A percentile compares a stretch with the other conserved stretches of the same genome.
These are phyloP conservation scores for Ophiocordyceps australis DNA, from an alignment of 2,329 filamentous ascomycete genomes.

Conservation along the genomic window DNA sequence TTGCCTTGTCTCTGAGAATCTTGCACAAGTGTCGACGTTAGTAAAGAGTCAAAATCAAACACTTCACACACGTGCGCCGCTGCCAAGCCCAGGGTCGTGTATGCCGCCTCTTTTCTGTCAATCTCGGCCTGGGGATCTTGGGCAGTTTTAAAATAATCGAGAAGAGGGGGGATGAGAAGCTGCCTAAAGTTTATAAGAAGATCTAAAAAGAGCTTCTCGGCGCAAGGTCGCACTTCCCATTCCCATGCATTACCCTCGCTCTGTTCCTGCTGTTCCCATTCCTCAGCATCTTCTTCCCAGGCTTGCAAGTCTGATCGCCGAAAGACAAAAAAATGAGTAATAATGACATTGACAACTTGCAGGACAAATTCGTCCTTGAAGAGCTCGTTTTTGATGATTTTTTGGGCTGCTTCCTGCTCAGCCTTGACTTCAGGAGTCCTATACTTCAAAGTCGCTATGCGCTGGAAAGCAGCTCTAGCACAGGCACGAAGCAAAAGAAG, in stretches of 20 bases:
- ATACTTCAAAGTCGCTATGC: slow-evolving; percentile 69
- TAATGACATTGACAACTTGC: slow-evolving; percentile 67
- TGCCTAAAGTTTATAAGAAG: slow-evolving; percentile 78
- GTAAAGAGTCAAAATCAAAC: slow-evolving; percentile 70
- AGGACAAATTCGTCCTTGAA: slow-evolving; percentile 61
- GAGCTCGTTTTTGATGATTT: slow-evolving; percentile 53
- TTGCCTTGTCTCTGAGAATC: slow-evolving; percentile 52
- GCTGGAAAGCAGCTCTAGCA: slow-evolving; percentile 69
- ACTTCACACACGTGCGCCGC: slow-evolving; percentile 54
- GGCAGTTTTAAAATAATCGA: slow-evolving; percentile 68
- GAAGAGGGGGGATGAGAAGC: slow-evolving; percentile 58
- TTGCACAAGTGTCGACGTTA: slow-evolving; percentile 54
- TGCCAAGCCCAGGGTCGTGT: slow-evolving; percentile 78
- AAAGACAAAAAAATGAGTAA: slow-evolving; percentile 80
- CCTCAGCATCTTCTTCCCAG: slow-evolving; percentile 89
- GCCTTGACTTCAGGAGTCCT: slow-evolving; percentile 55
- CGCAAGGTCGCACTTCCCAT: slow-evolving; percentile 79
- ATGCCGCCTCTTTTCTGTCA: slow-evolving; percentile 81
- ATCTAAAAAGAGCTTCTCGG: slow-evolving; percentile 86
- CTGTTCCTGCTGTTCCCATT: slow-evolving; percentile 86
- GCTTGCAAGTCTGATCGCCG: slow-evolving; percentile 68
- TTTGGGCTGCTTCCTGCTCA: slow-evolving; percentile 53
- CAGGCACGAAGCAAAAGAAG: slow-evolving; percentile 69
- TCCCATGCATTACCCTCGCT: slow-evolving; percentile 74
- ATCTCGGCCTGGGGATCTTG: slow-evolving; percentile 49